Evolutionary conservation across 1,284 basidiomycete genomes (phyloP).

Genomic region (Irpex sp.): DNA sequence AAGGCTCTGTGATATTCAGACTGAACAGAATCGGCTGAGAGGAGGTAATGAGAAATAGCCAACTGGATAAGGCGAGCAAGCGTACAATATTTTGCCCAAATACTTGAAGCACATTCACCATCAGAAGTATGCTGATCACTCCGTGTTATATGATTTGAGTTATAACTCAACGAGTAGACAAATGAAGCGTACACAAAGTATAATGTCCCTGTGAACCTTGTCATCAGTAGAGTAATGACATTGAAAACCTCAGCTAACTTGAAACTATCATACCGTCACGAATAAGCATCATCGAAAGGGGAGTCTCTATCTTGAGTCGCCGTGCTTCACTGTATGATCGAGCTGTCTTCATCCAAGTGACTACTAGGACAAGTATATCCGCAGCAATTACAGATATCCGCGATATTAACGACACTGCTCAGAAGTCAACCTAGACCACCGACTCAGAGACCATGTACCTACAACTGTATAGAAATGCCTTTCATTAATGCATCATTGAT

Average conservation of each 20-base stretch:
- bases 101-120: neutral
- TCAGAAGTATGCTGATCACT: neutral
- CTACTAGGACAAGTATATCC: neutral
- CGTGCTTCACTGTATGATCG: neutral
- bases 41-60: neutral
- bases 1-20: no score
- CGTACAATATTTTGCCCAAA: neutral
- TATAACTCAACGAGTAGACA: neutral
- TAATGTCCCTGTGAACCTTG: neutral
- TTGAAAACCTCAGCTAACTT: neutral
- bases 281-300: neutral
- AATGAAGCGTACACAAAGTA: neutral
- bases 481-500: no score
- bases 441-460: neutral
- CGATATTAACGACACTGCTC: neutral
- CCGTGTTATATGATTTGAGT: neutral
- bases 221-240: neutral
- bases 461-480: no score
- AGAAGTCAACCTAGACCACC: no score
- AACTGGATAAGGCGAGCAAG: neutral
- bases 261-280: neutral
- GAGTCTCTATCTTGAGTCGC: neutral
- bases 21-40: neutral
- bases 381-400: neutral
- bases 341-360: neutral